Percentiles rank a stretch among this genome's conserved stretches.
These are phyloP conservation scores for Solanum medicagineum DNA, from an alignment of 257 asterid species.

Conservation along the genomic window DNA sequence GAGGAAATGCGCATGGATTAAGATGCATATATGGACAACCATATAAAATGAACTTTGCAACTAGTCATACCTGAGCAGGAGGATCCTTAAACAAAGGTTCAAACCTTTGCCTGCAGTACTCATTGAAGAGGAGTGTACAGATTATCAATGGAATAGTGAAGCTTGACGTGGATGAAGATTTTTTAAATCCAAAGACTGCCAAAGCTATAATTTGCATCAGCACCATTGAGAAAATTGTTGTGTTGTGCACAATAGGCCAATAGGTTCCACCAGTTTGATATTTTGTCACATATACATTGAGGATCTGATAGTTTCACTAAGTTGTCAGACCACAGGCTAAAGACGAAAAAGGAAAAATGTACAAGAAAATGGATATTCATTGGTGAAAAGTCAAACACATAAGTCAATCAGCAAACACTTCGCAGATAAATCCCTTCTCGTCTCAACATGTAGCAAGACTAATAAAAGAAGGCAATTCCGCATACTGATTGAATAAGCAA, in stretches of 20 bases:
- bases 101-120: conserved; percentile 30
- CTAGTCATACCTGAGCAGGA: conserved; percentile 23
- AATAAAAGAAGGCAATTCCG: not conserved
- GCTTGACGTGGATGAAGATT: conserved; percentile 21
- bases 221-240: conserved; percentile 27
- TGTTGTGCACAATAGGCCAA: conserved; percentile 31
- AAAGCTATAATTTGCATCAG: conserved; percentile 24
- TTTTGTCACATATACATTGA: conserved; percentile 23
- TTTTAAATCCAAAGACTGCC: conserved; percentile 26
- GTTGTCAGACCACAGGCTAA: not conserved
- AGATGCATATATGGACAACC: not conserved
- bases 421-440: not conserved
- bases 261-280: conserved; percentile 31
- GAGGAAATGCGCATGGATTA: conserved; percentile 21
- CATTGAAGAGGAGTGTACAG: conserved; percentile 23
- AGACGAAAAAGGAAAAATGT: not conserved
- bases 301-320: conserved; percentile 12
- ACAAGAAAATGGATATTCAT: not conserved
- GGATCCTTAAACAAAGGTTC: conserved; percentile 11
- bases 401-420: not conserved
- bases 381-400: not conserved
- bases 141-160: conserved; percentile 16
- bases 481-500: not conserved
- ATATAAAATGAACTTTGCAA: not conserved
- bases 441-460: not conserved